Conservation (phyloP, 1,139 yeast genomes). For the Kazachstania sp. region DNA sequence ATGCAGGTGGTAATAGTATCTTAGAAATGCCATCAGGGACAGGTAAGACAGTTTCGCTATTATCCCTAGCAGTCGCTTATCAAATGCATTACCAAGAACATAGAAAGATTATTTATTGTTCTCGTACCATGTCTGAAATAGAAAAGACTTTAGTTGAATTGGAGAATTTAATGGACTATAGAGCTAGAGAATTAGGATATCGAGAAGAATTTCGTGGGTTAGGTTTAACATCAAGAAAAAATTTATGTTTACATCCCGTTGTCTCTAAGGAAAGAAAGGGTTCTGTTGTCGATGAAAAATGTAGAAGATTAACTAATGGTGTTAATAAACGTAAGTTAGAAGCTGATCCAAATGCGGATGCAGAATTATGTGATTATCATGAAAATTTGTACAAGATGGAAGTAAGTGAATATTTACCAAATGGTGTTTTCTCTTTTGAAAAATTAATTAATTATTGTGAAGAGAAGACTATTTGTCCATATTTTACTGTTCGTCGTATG, state of each 20-base stretch:
- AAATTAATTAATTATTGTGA: conserved; percentile 70
- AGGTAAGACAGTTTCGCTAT: conserved; percentile 87
- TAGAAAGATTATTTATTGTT: conserved; percentile 87
- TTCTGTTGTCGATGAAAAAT: conserved; percentile 89
- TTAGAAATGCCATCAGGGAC: conserved; percentile 99
- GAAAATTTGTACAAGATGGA: conserved; percentile 80
- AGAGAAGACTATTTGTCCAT: conserved; percentile 78
- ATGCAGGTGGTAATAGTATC: conserved; percentile 96
- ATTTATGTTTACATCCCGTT: conserved; percentile 81
- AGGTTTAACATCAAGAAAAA: conserved; percentile 90
- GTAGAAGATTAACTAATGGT: conserved; percentile 91
- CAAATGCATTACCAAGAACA: conserved; percentile 95
- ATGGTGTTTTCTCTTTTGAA: conserved; percentile 93
- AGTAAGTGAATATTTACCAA: conserved; percentile 79
- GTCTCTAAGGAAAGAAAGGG: conserved; percentile 88
- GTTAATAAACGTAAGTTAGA: conserved; percentile 64
- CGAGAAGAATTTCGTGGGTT: conserved; percentile 86
- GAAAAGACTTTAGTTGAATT: conserved; percentile 96
- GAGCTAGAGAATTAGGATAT: conserved; percentile 73
- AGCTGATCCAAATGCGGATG: conserved; percentile 49
- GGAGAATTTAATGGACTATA: conserved; percentile 76
- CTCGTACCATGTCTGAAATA: conserved; percentile 99
- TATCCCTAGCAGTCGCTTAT: conserved; percentile 87
- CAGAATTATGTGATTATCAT: conserved; percentile 71
- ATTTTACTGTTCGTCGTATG: conserved; percentile 96